Conservation (phyloP, 2,329 filamentous ascomycete species). For the Fusarium poae region DNA sequence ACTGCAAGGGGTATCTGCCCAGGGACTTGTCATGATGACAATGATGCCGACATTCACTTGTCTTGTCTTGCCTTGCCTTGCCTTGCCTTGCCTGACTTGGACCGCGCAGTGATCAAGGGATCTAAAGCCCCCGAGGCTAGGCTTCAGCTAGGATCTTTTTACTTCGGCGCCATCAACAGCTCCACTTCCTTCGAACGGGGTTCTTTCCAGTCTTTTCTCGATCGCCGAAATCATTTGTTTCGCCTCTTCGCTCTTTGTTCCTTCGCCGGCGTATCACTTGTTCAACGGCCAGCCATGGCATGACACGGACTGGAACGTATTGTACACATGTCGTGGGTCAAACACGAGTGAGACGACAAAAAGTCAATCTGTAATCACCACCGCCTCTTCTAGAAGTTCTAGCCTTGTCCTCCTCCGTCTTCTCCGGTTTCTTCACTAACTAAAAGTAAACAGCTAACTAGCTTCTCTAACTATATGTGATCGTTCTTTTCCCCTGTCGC, state of each 20-base stretch:
- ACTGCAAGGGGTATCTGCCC: slow-evolving; percentile 11
- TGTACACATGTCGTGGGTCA: slow-evolving; percentile 23
- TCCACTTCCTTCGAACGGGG: slow-evolving; percentile 42
- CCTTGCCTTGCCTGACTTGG: neutral
- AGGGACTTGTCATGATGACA: neutral
- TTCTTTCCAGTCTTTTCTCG: slow-evolving; percentile 44
- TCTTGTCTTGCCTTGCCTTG: neutral
- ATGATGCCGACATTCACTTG: neutral
- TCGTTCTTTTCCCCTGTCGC: slow-evolving; percentile 13
- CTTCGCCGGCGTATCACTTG: neutral
- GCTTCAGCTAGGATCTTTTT: slow-evolving; percentile 16
- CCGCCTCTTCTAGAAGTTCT: slow-evolving; percentile 18
- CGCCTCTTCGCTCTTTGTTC: slow-evolving; percentile 21
- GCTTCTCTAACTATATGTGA: neutral
- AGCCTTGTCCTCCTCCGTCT: slow-evolving; percentile 18
- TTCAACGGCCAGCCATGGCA: slow-evolving; percentile 6
- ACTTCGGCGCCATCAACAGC: slow-evolving; percentile 30
- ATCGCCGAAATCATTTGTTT: slow-evolving; percentile 36
- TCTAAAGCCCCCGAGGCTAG: slow-evolving; percentile 10
- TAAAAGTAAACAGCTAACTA: neutral
- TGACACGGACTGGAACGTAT: slow-evolving; percentile 20
- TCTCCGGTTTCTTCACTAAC: neutral
- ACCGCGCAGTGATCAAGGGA: neutral
- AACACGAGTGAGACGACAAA: slow-evolving; percentile 22
- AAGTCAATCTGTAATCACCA: slow-evolving; percentile 8